phyloP scores from a whole-genome alignment of 2,329 filamentous ascomycete genomes.

The Colletotrichum theobromicola region DNA sequence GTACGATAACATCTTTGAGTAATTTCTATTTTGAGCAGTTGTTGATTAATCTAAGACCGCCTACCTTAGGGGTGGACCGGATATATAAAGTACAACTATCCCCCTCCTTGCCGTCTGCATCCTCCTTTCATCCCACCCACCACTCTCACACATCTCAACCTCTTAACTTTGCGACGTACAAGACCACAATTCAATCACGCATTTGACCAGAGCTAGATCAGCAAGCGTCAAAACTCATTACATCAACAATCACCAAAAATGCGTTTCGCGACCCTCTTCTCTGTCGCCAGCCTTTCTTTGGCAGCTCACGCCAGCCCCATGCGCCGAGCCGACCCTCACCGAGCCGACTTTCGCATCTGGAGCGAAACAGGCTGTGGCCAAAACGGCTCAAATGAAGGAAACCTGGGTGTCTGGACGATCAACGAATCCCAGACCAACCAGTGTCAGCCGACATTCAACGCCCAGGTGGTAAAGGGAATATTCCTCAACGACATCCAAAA shows the following conservation, averaged over 20 bases:
- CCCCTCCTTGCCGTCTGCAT: neutral
- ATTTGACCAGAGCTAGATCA: neutral
- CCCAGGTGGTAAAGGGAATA: neutral
- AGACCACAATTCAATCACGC: neutral
- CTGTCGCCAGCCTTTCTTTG: neutral
- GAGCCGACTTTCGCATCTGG: constrained; percentile 6
- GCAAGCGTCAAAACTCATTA: neutral
- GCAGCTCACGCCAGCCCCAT: neutral
- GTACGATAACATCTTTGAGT: neutral
- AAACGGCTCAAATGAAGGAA: neutral
- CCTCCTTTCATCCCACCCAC: neutral
- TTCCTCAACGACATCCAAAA: neutral
- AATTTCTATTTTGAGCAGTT: neutral
- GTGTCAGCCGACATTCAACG: neutral
- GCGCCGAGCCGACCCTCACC: neutral
- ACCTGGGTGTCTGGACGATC: constrained; percentile 9
- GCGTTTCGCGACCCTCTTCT: neutral
- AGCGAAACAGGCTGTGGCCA: neutral
- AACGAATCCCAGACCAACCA: neutral
- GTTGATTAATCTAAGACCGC: neutral
- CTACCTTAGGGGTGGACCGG: neutral
- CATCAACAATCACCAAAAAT: neutral
- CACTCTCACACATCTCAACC: neutral
- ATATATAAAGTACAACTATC: neutral
- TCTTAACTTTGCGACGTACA: neutral